Conservation (phyloP, 148 eudicot species). For the Mesembryanthemum crystallinum region DNA sequence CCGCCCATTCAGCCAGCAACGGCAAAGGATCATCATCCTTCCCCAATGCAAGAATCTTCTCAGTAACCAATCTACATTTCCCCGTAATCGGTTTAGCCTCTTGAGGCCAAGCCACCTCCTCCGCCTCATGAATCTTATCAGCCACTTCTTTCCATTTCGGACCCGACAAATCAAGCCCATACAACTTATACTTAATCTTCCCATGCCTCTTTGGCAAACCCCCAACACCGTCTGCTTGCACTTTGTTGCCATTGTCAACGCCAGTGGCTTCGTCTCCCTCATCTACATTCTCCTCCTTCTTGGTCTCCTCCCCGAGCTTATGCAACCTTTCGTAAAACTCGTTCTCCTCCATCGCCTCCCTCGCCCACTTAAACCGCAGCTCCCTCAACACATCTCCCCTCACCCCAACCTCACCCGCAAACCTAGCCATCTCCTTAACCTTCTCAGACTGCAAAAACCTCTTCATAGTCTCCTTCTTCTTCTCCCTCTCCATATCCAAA, state of each 20-base stretch:
- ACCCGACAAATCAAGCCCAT: constrained; percentile 87
- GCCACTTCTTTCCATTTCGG: constrained; percentile 80
- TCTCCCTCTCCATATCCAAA: constrained; percentile 76
- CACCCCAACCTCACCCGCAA: constrained; percentile 86
- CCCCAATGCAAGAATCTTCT: constrained; percentile 51
- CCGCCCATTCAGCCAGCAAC: constrained; percentile 67
- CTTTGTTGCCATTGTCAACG: constrained; percentile 17
- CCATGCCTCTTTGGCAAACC: constrained; percentile 87
- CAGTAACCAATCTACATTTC: constrained; percentile 67
- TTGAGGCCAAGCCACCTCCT: constrained; percentile 54
- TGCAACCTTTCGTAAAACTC: constrained; percentile 60
- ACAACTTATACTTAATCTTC: constrained; percentile 76
- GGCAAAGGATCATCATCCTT: constrained; percentile 45
- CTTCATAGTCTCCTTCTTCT: constrained; percentile 73
- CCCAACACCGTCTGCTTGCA: constrained; percentile 20
- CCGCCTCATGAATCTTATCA: constrained; percentile 64
- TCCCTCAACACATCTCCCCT: constrained; percentile 92
- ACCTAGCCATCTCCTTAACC: constrained; percentile 70
- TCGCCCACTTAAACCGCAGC: constrained; percentile 90
- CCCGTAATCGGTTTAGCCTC: constrained; percentile 75
- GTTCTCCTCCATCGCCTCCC: constrained; percentile 76
- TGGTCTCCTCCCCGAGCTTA: constrained; percentile 16
- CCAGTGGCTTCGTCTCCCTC: constrained; percentile 3
- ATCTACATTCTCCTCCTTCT: constrained; percentile 22
- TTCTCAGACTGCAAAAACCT: constrained; percentile 63